Conservation (phyloP, 2,329 filamentous ascomycete species). For the Cordyceps cateniannulata region DNA sequence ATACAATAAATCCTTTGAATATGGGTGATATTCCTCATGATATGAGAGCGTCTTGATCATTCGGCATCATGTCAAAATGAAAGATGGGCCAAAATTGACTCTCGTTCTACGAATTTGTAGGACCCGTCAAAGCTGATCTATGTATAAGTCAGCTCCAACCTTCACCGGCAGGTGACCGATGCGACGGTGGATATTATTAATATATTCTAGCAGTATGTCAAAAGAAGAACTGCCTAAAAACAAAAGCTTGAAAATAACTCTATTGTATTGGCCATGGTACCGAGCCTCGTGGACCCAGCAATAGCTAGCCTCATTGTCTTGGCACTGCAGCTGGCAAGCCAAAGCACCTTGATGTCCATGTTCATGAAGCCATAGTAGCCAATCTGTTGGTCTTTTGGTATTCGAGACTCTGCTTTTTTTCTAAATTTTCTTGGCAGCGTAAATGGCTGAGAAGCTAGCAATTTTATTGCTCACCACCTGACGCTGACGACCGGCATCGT, state of each 20-base stretch:
- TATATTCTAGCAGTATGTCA: background rate
- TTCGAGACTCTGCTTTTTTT: background rate
- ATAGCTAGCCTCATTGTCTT: background rate
- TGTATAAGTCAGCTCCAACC: no score
- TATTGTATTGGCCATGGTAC: background rate
- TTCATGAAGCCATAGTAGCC: background rate
- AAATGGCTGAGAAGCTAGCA: background rate
- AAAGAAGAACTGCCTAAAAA: background rate
- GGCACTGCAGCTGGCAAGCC: slow-evolving; percentile 6
- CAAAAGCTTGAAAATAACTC: slow-evolving; percentile 7
- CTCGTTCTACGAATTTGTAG: no score
- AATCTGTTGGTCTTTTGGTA: background rate
- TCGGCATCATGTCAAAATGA: no score
- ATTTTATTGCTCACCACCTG: background rate
- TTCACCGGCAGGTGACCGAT: background rate
- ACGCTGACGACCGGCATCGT: background rate
- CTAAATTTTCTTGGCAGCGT: background rate
- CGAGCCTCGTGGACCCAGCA: background rate
- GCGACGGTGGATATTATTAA: background rate
- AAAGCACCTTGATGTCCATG: slow-evolving; percentile 11
- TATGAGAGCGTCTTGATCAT: background rate
- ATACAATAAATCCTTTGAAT: background rate
- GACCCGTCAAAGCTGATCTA: no score
- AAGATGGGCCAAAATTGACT: no score
- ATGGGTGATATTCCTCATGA: background rate